Evolutionary conservation across 352 stramenopile species (phyloP).

Genomic region (Phytophthora litchii): DNA sequence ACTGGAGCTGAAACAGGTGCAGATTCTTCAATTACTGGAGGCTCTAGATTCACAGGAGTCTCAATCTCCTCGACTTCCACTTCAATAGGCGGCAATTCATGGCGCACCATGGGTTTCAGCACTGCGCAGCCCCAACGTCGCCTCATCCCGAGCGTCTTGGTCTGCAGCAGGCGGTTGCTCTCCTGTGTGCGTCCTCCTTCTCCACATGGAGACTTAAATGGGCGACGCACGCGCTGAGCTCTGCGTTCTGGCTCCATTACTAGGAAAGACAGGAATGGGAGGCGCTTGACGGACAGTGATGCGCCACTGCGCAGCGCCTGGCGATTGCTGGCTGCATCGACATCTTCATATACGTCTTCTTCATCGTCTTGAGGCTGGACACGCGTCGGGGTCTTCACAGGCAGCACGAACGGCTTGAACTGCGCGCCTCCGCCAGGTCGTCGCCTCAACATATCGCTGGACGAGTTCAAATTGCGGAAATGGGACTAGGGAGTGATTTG

Average conservation of each 20-base stretch:
- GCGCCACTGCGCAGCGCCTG: slow-evolving; percentile 54
- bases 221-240: slow-evolving; percentile 58
- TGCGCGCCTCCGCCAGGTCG: slow-evolving; percentile 34
- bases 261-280: slow-evolving; percentile 86
- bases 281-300: slow-evolving; percentile 70
- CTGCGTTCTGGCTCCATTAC: slow-evolving; percentile 63
- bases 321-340: slow-evolving; percentile 49
- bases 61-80: slow-evolving; percentile 73
- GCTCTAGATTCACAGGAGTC: slow-evolving; percentile 32
- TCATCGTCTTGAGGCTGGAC: slow-evolving; percentile 4
- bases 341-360: slow-evolving; percentile 44
- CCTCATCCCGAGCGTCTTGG: slow-evolving; percentile 87
- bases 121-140: slow-evolving; percentile 57
- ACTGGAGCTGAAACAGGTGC: slow-evolving; percentile 17
- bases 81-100: slow-evolving; percentile 65
- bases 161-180: slow-evolving; percentile 76
- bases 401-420: slow-evolving; percentile 85
- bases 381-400: slow-evolving; percentile 45
- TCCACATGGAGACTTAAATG: slow-evolving; percentile 83
- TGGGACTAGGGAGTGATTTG: background rate
- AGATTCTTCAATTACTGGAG: slow-evolving; percentile 27
- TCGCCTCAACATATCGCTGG: slow-evolving; percentile 45
- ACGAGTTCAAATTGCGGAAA: slow-evolving; percentile 21
- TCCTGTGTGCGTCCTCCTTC: slow-evolving; percentile 60
- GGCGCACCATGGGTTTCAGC: slow-evolving; percentile 62